phyloP scores from a whole-genome alignment of 768 basidiomycete genomes.

The Dentipellis sp. region DNA sequence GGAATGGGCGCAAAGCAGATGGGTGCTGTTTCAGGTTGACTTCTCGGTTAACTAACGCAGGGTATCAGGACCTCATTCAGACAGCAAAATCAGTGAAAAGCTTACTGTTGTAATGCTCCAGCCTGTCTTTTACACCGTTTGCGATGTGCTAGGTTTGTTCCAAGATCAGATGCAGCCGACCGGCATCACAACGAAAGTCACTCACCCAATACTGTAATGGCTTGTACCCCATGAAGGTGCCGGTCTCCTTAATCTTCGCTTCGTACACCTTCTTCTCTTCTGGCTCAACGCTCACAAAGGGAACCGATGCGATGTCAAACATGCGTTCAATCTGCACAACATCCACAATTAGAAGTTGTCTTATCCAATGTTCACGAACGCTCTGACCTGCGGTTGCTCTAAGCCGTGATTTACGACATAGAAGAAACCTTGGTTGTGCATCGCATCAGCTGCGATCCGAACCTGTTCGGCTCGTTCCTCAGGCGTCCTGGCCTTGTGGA shows the following conservation, averaged over 20 bases:
- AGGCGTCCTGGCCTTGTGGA: slow-evolving; percentile 19
- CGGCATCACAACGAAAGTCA: not conserved
- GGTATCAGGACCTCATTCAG: not conserved
- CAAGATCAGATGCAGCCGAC: not conserved
- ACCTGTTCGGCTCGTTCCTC: slow-evolving; percentile 21
- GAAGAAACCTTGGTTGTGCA: slow-evolving; percentile 30
- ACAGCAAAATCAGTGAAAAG: not conserved
- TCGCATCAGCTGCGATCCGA: slow-evolving; percentile 19
- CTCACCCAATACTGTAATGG: slow-evolving; percentile 38
- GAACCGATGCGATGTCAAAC: slow-evolving; percentile 38
- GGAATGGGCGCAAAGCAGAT: slow-evolving; percentile 18
- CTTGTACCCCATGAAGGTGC: slow-evolving; percentile 47
- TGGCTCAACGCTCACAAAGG: slow-evolving; percentile 29
- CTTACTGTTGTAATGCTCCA: slow-evolving; percentile 36
- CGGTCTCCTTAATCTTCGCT: slow-evolving; percentile 31
- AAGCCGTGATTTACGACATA: slow-evolving; percentile 24
- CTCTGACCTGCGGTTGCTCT: not conserved
- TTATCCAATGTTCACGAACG: not conserved
- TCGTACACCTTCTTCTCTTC: slow-evolving; percentile 35
- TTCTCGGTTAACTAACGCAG: slow-evolving; percentile 18
- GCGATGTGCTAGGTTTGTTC: slow-evolving; percentile 26
- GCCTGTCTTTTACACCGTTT: slow-evolving; percentile 32
- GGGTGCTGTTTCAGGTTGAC: slow-evolving; percentile 22
- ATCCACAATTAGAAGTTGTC: too few species aligned
- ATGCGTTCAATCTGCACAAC: slow-evolving; percentile 30